Conservation (phyloP, 2,329 filamentous ascomycete genomes). For the Dactylonectria macrodidyma region DNA sequence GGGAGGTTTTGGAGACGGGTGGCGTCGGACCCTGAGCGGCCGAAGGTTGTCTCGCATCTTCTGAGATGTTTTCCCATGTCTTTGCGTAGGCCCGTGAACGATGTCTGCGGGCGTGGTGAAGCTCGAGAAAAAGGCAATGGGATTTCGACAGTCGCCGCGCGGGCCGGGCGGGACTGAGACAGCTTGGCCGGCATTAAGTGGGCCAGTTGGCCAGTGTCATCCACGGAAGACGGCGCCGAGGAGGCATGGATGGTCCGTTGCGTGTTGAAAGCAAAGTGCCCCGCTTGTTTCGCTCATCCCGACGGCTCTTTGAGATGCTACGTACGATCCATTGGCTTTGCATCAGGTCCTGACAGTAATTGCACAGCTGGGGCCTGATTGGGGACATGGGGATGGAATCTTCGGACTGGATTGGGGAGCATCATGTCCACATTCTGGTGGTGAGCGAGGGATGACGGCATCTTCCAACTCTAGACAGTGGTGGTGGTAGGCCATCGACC, state of each 20-base stretch:
- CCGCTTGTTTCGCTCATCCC: conserved; percentile 20
- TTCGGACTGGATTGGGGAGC: not conserved
- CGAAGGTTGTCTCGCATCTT: conserved; percentile 7
- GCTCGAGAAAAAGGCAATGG: conserved; percentile 10
- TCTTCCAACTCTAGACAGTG: not conserved
- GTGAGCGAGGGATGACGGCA: conserved; percentile 1
- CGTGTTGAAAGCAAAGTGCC: not conserved
- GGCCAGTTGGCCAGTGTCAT: conserved; percentile 22
- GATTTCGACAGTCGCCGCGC: conserved; percentile 15
- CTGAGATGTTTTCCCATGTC: conserved; percentile 8
- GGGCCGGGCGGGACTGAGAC: conserved; percentile 31
- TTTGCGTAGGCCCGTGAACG: conserved; percentile 8
- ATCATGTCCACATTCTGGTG: not conserved
- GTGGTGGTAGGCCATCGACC: conserved; percentile 12
- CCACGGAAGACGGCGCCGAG: conserved; percentile 17
- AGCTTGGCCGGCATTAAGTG: conserved; percentile 20
- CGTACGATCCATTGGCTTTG: not conserved
- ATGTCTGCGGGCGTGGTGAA: not conserved
- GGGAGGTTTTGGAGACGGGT: not conserved
- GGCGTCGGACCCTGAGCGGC: conserved; percentile 13
- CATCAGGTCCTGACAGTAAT: not conserved
- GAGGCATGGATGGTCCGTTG: conserved; percentile 7
- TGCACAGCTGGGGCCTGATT: not conserved
- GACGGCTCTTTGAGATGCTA: not conserved
- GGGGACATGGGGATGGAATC: conserved; percentile 7